Evolutionary conservation across 768 basidiomycete species (phyloP).

Genomic region (Mycena vitilis): DNA sequence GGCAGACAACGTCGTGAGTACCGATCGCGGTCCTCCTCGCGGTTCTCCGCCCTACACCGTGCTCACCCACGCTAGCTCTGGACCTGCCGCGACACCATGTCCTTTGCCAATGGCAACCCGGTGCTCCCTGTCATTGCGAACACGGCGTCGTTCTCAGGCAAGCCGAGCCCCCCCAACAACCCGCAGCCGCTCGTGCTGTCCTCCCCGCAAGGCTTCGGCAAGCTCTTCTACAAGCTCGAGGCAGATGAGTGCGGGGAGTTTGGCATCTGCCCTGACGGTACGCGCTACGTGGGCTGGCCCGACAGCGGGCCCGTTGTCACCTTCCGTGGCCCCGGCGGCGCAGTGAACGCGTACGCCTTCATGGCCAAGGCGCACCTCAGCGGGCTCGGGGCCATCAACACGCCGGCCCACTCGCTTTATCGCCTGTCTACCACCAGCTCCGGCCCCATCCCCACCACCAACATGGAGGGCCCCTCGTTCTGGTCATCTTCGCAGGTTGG

Average conservation of each 20-base stretch:
- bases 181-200: conserved; percentile 16
- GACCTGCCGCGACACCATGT: conserved; percentile 32
- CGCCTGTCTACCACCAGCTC: conserved; percentile 14
- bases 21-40: no score
- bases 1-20: conserved; percentile 14
- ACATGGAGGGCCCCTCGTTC: conserved; percentile 16
- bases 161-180: conserved; percentile 5
- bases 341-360: conserved; percentile 25
- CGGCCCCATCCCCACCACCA: conserved; percentile 10
- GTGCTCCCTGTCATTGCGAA: conserved; percentile 10
- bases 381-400: conserved; percentile 14
- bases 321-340: background rate
- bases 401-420: conserved; percentile 25
- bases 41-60: no score
- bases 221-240: conserved; percentile 27
- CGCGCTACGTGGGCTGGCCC: conserved; percentile 35
- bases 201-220: conserved; percentile 23
- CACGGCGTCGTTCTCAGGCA: conserved; percentile 20
- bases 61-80: conserved; percentile 18
- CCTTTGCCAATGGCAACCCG: background rate
- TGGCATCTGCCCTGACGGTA: conserved; percentile 25
- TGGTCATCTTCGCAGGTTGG: conserved; percentile 29
- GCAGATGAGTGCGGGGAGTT: conserved; percentile 26
- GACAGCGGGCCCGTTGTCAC: conserved; percentile 27
- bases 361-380: conserved; percentile 24